Conservation (phyloP, 306 rosid genomes). For the Trifolium repens region DNA sequence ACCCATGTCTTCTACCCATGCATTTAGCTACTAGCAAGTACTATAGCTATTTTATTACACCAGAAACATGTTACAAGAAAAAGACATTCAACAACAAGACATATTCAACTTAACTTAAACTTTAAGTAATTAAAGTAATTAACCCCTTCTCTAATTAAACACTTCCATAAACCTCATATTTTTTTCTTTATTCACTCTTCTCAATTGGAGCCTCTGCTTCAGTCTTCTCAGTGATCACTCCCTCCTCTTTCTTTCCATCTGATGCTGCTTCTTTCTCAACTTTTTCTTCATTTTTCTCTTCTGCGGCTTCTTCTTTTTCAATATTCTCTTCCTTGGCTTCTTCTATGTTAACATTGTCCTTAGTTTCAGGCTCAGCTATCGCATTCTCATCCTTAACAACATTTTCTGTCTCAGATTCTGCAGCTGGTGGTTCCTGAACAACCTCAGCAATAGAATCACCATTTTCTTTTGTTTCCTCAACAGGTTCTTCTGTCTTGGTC, state of each 20-base stretch:
- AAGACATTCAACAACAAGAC: neutral
- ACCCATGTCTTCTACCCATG: neutral
- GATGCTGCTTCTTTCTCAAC: conserved; percentile 41
- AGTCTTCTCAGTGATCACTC: conserved; percentile 46
- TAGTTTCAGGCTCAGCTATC: conserved; percentile 28
- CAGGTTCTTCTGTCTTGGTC: neutral
- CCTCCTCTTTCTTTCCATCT: conserved; percentile 48
- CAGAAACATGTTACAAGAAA: neutral
- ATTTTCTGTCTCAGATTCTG: conserved; percentile 43
- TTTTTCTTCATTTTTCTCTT: conserved; percentile 47
- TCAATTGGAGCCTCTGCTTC: conserved; percentile 41
- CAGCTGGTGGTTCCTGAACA: conserved; percentile 27
- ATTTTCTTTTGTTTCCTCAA: conserved; percentile 53
- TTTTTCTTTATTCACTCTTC: conserved; percentile 44
- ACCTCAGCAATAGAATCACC: conserved; percentile 33
- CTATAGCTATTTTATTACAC: conserved; percentile 15
- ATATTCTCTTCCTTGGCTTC: conserved; percentile 32
- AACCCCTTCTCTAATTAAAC: conserved; percentile 1
- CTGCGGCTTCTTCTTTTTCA: conserved; percentile 33
- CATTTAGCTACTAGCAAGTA: neutral
- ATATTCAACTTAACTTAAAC: neutral
- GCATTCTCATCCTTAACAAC: conserved; percentile 43
- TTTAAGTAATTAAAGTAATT: neutral
- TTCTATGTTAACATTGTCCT: conserved; percentile 42
- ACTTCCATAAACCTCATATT: neutral